Evolutionary conservation across 1,284 basidiomycete genomes (phyloP).

Genomic region (Mycosarcoma mackinlayi): DNA sequence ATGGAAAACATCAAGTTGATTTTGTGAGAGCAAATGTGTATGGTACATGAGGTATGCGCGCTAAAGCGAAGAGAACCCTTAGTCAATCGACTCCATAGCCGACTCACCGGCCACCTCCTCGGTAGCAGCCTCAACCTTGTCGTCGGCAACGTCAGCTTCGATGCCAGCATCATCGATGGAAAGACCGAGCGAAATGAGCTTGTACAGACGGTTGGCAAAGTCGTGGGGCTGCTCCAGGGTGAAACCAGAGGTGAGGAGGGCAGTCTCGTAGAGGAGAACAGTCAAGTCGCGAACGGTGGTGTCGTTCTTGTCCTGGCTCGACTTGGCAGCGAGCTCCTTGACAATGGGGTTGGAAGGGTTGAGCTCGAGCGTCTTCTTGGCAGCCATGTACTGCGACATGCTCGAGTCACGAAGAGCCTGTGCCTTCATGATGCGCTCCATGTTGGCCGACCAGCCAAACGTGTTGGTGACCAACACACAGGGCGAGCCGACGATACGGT

Average conservation of each 20-base stretch:
- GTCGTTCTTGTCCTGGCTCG: constrained; percentile 96
- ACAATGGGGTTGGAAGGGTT: constrained; percentile 94
- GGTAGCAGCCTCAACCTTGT: constrained; percentile 42
- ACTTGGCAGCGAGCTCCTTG: constrained; percentile 94
- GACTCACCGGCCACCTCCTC: constrained; percentile 65
- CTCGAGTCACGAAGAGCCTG: constrained; percentile 98
- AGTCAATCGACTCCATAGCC: constrained; percentile 68
- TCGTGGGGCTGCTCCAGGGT: constrained; percentile 93
- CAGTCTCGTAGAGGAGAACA: constrained; percentile 94
- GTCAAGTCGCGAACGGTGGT: constrained; percentile 93
- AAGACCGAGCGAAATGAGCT: constrained; percentile 85
- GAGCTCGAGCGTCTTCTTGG: constrained; percentile 97
- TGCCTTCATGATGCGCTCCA: constrained; percentile 99
- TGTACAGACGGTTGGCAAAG: constrained; percentile 95
- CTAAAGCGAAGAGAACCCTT: constrained; percentile 13
- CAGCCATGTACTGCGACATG: constrained; percentile 96
- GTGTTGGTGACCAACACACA: constrained; percentile 84
- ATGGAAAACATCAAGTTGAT: too few species aligned
- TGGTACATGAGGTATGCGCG: constrained; percentile 9
- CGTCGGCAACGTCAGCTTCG: constrained; percentile 40
- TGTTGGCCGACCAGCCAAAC: constrained; percentile 99
- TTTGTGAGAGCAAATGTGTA: too few species aligned
- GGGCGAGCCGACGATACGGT: constrained; percentile 74
- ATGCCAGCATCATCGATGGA: constrained; percentile 70
- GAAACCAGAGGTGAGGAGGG: constrained; percentile 80